Evolutionary conservation across 768 basidiomycete species (phyloP).

Genomic region (Candolleomyces efflorescens): DNA sequence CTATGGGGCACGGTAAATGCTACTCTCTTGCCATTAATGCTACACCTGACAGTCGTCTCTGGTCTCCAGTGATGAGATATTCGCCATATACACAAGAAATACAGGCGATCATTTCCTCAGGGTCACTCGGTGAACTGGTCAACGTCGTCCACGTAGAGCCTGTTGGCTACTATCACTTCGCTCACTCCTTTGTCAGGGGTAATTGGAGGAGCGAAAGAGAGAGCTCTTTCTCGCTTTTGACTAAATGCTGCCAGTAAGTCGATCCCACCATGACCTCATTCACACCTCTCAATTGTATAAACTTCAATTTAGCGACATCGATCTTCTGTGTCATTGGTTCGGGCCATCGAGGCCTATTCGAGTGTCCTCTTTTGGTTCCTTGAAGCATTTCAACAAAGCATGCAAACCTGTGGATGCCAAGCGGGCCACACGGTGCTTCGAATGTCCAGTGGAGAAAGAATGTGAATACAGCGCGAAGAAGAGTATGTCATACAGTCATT

Average conservation of each 20-base stretch:
- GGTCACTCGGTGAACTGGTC: slow-evolving; percentile 69
- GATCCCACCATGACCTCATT: background rate
- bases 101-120: slow-evolving; percentile 64
- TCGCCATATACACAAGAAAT: slow-evolving; percentile 78
- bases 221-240: slow-evolving; percentile 81
- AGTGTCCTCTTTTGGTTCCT: slow-evolving; percentile 83
- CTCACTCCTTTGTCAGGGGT: slow-evolving; percentile 84
- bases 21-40: background rate
- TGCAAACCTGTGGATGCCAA: slow-evolving; percentile 70
- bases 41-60: too few relatives aligned
- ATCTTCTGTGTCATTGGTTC: slow-evolving; percentile 77
- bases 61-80: slow-evolving; percentile 69
- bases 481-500: slow-evolving; percentile 38
- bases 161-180: slow-evolving; percentile 84
- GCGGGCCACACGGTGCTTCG: slow-evolving; percentile 64
- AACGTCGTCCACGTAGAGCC: slow-evolving; percentile 86
- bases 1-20: slow-evolving; percentile 78
- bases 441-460: slow-evolving; percentile 65
- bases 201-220: slow-evolving; percentile 69
- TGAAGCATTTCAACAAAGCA: slow-evolving; percentile 75
- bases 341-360: slow-evolving; percentile 58
- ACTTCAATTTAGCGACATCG: slow-evolving; percentile 62
- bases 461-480: slow-evolving; percentile 89
- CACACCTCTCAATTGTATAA: background rate
- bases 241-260: slow-evolving; percentile 86